Conservation (phyloP, 805 yeast species). For the Candida caryicola region DNA sequence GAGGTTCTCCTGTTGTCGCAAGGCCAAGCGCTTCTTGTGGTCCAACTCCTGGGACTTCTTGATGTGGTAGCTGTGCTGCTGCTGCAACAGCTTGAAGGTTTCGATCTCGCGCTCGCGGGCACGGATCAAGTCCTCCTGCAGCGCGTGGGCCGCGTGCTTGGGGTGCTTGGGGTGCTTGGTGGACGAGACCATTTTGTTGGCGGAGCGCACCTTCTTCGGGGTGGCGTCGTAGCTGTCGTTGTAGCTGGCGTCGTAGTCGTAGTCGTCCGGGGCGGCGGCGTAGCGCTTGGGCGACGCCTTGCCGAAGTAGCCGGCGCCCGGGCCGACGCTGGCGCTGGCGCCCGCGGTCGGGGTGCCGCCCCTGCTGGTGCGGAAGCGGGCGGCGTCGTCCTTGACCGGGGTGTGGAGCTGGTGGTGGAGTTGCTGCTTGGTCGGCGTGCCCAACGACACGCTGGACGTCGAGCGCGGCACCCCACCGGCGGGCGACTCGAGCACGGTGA, state of each 20-base stretch:
- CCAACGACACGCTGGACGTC: conserved; percentile 16
- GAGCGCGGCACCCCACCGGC: conserved; percentile 12
- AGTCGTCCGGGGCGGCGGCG: conserved; percentile 14
- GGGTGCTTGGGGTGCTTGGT: conserved; percentile 16
- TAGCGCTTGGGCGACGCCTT: conserved; percentile 11
- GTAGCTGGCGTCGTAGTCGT: conserved; percentile 23
- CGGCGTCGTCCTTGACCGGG: conserved; percentile 9
- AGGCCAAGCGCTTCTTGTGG: conserved; percentile 9
- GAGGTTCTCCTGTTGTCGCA: background rate
- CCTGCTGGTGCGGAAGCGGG: conserved; percentile 2
- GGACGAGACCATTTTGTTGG: conserved; percentile 17
- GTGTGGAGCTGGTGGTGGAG: too few species aligned
- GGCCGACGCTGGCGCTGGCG: conserved; percentile 4
- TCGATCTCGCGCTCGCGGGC: conserved; percentile 31
- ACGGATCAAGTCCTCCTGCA: conserved; percentile 13
- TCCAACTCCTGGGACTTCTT: conserved; percentile 14
- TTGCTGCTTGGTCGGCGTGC: conserved; percentile 14
- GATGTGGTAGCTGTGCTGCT: conserved; percentile 28
- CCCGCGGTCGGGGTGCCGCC: conserved; percentile 6
- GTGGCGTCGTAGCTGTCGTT: conserved; percentile 6
- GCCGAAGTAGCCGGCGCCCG: conserved; percentile 4
- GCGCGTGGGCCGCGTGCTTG: conserved; percentile 15
- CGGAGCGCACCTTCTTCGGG: conserved; percentile 11
- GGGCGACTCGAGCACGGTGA: conserved; percentile 46
- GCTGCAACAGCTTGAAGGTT: conserved; percentile 27